These are phyloP conservation scores for Phyllosticta citrichinensis DNA, from an alignment of 2,329 filamentous ascomycete species.

Conservation along the genomic window DNA sequence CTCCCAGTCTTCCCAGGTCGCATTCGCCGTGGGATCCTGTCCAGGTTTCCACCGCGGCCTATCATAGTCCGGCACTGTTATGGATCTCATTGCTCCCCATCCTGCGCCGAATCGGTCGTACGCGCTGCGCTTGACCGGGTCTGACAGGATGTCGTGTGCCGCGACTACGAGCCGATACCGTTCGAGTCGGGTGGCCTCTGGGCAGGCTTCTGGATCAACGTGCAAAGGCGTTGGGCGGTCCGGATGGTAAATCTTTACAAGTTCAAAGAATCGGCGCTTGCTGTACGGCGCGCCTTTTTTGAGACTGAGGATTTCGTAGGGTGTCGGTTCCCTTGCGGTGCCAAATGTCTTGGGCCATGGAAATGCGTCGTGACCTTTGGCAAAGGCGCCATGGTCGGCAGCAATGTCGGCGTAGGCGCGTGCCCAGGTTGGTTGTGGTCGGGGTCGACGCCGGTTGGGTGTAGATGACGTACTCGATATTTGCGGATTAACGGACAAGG, in stretches of 20 bases:
- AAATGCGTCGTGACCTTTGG: conserved; percentile 7
- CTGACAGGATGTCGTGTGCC: conserved; percentile 79
- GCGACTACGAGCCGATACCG: conserved; percentile 82
- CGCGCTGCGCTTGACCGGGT: conserved; percentile 64
- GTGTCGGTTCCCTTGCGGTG: conserved; percentile 51
- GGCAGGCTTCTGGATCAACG: conserved; percentile 27
- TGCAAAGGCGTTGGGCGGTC: conserved; percentile 46
- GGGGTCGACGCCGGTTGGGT: conserved; percentile 16
- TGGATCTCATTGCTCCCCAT: conserved; percentile 51
- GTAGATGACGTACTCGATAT: conserved; percentile 33
- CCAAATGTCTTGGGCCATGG: conserved; percentile 24
- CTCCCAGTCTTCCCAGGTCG: conserved; percentile 98
- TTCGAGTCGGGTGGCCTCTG: conserved; percentile 61
- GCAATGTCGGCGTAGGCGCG: conserved; percentile 21
- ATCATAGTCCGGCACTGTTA: conserved; percentile 15
- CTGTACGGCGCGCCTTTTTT: conserved; percentile 58
- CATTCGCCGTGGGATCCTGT: conserved; percentile 54
- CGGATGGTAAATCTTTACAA: conserved; percentile 94
- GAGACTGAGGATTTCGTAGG: conserved; percentile 77
- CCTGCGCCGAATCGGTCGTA: conserved; percentile 78
- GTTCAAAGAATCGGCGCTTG: conserved; percentile 75
- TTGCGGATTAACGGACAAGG: conserved; percentile 15
- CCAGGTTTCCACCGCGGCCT: conserved; percentile 21
- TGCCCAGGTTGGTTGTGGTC: conserved; percentile 20
- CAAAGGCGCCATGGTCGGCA: conserved; percentile 3